Evolutionary conservation across 2,329 filamentous ascomycete genomes (phyloP).

Genomic region (Cyphellophora europaea): DNA sequence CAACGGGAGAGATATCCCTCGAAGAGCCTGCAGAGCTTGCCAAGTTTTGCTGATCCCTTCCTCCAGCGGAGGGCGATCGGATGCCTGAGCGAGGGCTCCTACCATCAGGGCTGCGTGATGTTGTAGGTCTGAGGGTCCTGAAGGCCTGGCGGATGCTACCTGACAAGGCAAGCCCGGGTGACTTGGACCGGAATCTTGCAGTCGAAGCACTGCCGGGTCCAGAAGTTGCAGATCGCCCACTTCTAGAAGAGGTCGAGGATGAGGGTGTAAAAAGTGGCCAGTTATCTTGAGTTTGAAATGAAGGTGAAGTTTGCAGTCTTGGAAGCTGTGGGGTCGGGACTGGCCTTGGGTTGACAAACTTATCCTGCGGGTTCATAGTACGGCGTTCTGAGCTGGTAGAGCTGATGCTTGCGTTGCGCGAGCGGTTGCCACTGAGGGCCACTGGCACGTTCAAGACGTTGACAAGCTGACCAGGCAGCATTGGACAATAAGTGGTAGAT

Average conservation of each 20-base stretch:
- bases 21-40: not conserved
- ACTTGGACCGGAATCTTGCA: constrained; percentile 20
- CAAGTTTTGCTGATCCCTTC: too few species aligned
- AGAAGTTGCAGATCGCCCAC: constrained; percentile 12
- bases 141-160: constrained; percentile 29
- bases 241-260: constrained; percentile 1
- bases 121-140: constrained; percentile 22
- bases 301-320: constrained; percentile 36
- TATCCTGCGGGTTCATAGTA: constrained; percentile 71
- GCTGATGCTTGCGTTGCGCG: constrained; percentile 57
- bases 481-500: constrained; percentile 70
- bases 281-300: constrained; percentile 6
- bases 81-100: not conserved
- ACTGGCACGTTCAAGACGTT: constrained; percentile 76
- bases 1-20: not conserved
- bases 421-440: constrained; percentile 45
- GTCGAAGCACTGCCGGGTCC: constrained; percentile 10
- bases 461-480: constrained; percentile 77
- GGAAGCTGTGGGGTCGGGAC: constrained; percentile 36
- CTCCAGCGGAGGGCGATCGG: not conserved
- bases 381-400: constrained; percentile 52
- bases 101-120: constrained; percentile 8
- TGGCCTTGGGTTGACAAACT: constrained; percentile 61
- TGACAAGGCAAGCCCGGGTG: constrained; percentile 22
- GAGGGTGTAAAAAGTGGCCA: constrained; percentile 9